Evolutionary conservation across 78 protist species (phyloP), one percentile per base, ranked within the genome.

Genomic region (Dictyostelium brefeldianum): DNA sequence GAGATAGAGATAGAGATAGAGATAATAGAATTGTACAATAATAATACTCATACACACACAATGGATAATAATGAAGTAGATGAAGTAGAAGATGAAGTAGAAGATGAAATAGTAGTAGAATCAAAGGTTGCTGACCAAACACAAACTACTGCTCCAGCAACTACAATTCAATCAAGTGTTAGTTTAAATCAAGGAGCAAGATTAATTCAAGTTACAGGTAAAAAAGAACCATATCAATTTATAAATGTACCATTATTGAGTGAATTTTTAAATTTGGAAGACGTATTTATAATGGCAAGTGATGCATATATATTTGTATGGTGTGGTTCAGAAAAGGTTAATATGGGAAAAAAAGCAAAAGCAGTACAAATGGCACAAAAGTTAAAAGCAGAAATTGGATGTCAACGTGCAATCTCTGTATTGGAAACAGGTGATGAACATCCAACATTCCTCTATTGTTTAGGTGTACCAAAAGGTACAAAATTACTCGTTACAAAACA

Each of bases 301-400:
- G 93, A 87, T 65, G 74, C 81, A 0, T 87, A 87, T 65, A 87
- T 87, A 65, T 87, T 87, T 78, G 93, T 87, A 7, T 87, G 93
- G 93, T 29, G 56, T 14, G 43, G 43, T 36, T 47, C 81, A 12
- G 79, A 64, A 1, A 59, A 87, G 29, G 59, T 27, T 17, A 47
- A 43, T 14, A 57, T 54, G 3, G 57, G 62, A 87, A 87, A 87
- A 79, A 74, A 77, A 65, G 84, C 93, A 4, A 87, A 87, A 36
- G 93, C 93, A 8, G 79, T 87, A 11, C 93, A 87, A 87, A 87
- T 87, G 93, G 93, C 93, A 29, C 93, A 87, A 29, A 74, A 77
- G 50, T 51, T 87, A 59, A 87, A 87, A 77, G 84, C 51, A 50
- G 93, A 87, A 77, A 77, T 87, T 65, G 93, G 93, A 25, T 87